Evolutionary conservation across 352 stramenopile species (phyloP), one percentile per base, ranked within the genome.

Genomic region (Phytophthora capsici): DNA sequence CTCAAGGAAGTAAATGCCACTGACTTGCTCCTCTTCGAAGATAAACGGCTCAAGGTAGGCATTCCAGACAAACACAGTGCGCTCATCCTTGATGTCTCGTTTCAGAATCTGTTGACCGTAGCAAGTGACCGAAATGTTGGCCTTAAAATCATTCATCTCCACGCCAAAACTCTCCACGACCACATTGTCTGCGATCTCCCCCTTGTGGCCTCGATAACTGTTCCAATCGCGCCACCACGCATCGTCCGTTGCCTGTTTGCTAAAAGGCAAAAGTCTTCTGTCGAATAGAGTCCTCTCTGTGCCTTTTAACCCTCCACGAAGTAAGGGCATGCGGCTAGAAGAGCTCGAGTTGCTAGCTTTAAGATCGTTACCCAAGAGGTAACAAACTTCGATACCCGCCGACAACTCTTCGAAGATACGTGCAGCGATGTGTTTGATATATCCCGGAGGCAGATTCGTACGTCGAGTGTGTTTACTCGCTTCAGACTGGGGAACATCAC

Each of bases 1-100:
- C 43, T 88, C 75, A 1, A 70, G 56, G 32, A 87, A 87, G 47
- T 71, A 73, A 20, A 80, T 57, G 14, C 72, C 72, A 3, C 63
- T 49, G 17, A 86, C 53, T 2, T 51, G 75, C 50, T 84, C 63
- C 20, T 77, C 64, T 9, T 69, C 63, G 62, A 90, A 87, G 45
- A 71, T 63, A 28, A 83, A 57, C 8, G 81, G 78, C 30, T 88
- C 66, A 37, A 86, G 66, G 57, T 73, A 75, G 6, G 36, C 36
- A 19, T 41, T 41, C 36, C 36, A 41, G 14, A 41, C 36, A 7
- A 41, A 20, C 14, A 41, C 36, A 0, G 36, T 41, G 7, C 36
- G 36, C 10, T 41, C 36, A 5, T 41, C 36, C n/a, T 41, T 19
- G 10, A 41, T 14, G 6, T 41, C 36, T 41, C 36, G 36, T 10